Evolutionary conservation across 1,139 yeast species (phyloP).

Genomic region (Yamadazyma diddensiae): DNA sequence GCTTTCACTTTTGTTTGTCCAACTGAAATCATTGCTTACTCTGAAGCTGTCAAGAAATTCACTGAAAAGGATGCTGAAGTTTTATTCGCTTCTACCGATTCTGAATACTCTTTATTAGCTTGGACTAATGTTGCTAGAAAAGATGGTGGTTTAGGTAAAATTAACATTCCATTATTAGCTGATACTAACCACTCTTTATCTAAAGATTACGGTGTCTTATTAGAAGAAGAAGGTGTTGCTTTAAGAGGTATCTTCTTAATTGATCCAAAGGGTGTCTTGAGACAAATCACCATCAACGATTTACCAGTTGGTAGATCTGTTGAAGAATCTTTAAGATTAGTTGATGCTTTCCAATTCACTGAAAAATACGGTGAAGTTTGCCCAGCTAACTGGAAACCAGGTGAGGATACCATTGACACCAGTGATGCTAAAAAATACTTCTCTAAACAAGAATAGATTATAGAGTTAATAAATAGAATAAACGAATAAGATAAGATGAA

Average conservation of each 20-base stretch:
- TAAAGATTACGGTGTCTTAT: slow-evolving; percentile 93
- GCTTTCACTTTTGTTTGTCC: slow-evolving; percentile 99
- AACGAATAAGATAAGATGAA: background rate
- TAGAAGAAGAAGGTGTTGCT: slow-evolving; percentile 94
- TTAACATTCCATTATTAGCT: slow-evolving; percentile 89
- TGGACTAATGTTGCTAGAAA: slow-evolving; percentile 97
- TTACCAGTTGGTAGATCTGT: slow-evolving; percentile 99
- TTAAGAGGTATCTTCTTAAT: slow-evolving; percentile 97
- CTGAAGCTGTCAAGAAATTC: slow-evolving; percentile 90
- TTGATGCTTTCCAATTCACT: slow-evolving; percentile 98
- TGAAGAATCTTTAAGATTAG: slow-evolving; percentile 94
- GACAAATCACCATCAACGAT: slow-evolving; percentile 97
- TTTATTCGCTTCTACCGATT: slow-evolving; percentile 95
- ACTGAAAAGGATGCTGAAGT: slow-evolving; percentile 84
- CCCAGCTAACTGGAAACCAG: slow-evolving; percentile 99
- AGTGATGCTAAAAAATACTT: slow-evolving; percentile 81
- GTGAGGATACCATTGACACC: slow-evolving; percentile 90
- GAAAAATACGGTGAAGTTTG: slow-evolving; percentile 98
- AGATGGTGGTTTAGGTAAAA: slow-evolving; percentile 97
- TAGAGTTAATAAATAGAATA: background rate
- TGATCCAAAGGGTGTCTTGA: slow-evolving; percentile 90
- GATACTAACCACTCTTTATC: slow-evolving; percentile 96
- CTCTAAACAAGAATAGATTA: slow-evolving; percentile 14
- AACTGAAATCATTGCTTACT: slow-evolving; percentile 97
- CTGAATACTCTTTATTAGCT: slow-evolving; percentile 94